Conservation (phyloP, 805 yeast species). For the Saccharomycopsis sp. region DNA sequence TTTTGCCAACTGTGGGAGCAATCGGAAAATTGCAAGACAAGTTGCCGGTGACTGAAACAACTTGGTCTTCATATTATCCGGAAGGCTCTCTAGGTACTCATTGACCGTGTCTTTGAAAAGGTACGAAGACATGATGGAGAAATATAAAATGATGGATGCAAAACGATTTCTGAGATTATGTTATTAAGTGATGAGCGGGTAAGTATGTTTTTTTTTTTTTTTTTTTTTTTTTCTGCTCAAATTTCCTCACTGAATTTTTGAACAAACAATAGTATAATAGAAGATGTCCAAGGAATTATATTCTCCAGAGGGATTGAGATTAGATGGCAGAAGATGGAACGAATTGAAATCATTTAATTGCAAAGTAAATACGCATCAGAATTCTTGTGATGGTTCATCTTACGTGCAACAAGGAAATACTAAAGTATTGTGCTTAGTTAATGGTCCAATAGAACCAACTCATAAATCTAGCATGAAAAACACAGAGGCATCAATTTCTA, state of each 20-base stretch:
- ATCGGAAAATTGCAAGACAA: constrained; percentile 84
- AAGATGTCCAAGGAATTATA: constrained; percentile 72
- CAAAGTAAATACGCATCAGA: constrained; percentile 80
- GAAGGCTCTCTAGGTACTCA: constrained; percentile 84
- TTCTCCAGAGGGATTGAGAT: constrained; percentile 90
- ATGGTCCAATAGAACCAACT: constrained; percentile 87
- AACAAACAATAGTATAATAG: background rate
- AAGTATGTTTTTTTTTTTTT: no score
- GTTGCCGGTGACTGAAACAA: constrained; percentile 88
- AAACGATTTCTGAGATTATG: no score
- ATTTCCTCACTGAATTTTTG: background rate
- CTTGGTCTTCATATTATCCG: constrained; percentile 76
- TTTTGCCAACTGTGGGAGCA: constrained; percentile 84
- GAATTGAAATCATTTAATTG: constrained; percentile 81
- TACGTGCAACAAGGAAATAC: constrained; percentile 89
- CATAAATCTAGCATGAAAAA: constrained; percentile 43
- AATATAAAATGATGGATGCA: no score
- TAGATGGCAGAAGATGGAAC: constrained; percentile 94
- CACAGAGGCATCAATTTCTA: constrained; percentile 45
- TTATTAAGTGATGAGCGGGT: no score
- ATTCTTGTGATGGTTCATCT: constrained; percentile 86
- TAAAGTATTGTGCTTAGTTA: constrained; percentile 74
- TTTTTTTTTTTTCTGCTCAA: background rate
- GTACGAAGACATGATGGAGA: constrained; percentile 24
- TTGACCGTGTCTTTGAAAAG: constrained; percentile 68